Conservation (phyloP, 768 basidiomycete genomes). For the Tylopilus balloui region DNA sequence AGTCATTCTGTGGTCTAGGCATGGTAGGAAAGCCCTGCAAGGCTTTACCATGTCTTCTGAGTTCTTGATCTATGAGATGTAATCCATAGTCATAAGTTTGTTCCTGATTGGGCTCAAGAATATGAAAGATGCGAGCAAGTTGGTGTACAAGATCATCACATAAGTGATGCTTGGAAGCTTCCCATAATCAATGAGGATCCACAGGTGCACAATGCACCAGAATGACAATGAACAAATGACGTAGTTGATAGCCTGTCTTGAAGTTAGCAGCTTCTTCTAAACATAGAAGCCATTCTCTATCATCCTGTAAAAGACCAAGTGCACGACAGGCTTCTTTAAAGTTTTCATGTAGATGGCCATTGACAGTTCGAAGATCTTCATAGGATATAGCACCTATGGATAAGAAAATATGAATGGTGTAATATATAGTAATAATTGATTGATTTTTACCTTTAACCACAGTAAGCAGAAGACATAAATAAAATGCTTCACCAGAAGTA, state of each 20-base stretch:
- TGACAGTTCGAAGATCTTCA: slow-evolving; percentile 4
- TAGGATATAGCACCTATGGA: slow-evolving; percentile 4
- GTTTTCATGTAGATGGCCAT: slow-evolving; percentile 19
- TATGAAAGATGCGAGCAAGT: too few relatives aligned
- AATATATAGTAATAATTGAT: background rate
- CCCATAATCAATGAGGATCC: slow-evolving; percentile 19
- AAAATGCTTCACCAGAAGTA: slow-evolving; percentile 36
- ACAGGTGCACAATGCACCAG: slow-evolving; percentile 15
- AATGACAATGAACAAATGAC: background rate
- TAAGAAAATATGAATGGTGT: background rate
- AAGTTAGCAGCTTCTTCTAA: slow-evolving; percentile 34
- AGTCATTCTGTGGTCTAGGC: too few relatives aligned
- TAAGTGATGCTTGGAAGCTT: background rate
- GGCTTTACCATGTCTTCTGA: too few relatives aligned
- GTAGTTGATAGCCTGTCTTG: background rate
- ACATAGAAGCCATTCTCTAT: slow-evolving; percentile 42
- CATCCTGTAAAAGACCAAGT: slow-evolving; percentile 42
- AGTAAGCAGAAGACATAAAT: slow-evolving; percentile 38
- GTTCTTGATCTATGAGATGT: too few relatives aligned
- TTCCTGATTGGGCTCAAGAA: too few relatives aligned
- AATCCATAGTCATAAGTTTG: too few relatives aligned
- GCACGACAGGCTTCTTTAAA: slow-evolving; percentile 41
- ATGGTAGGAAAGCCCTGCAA: too few relatives aligned
- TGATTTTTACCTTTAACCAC: slow-evolving; percentile 26
- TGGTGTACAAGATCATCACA: slow-evolving; percentile 5